Evolutionary conservation across 305 asterid genomes (phyloP).

Genomic region (Plantago lanceolata): DNA sequence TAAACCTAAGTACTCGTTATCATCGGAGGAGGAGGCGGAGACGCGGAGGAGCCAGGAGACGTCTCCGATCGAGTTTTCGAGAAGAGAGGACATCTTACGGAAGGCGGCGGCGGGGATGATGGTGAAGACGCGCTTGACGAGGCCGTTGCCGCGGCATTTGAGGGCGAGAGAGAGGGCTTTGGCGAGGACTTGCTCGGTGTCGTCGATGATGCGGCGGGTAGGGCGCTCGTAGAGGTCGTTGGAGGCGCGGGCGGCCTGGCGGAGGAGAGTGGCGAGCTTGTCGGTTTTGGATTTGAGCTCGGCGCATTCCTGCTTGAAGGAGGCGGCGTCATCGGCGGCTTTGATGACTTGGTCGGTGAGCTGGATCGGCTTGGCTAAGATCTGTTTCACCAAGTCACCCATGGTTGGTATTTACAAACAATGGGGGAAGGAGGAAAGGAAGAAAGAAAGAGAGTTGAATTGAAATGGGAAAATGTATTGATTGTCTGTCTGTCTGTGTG

Average conservation of each 20-base stretch:
- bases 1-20: constrained; percentile 49
- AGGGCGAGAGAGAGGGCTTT: constrained; percentile 49
- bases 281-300: constrained; percentile 52
- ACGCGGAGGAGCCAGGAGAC: constrained; percentile 86
- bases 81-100: constrained; percentile 53
- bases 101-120: constrained; percentile 67
- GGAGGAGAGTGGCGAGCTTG: constrained; percentile 49
- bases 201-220: constrained; percentile 51
- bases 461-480: too few species aligned
- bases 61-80: constrained; percentile 76
- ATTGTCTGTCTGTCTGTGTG: too few species aligned
- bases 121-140: constrained; percentile 71
- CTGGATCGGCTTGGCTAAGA: constrained; percentile 56
- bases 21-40: constrained; percentile 50
- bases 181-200: constrained; percentile 60
- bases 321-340: constrained; percentile 48
- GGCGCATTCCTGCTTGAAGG: constrained; percentile 48
- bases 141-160: constrained; percentile 69
- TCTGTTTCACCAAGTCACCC: constrained; percentile 39
- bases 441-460: too few species aligned
- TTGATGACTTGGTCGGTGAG: constrained; percentile 45
- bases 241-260: constrained; percentile 57
- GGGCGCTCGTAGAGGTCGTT: constrained; percentile 53
- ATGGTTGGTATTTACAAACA: too few species aligned
- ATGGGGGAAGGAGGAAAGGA: too few species aligned